Base-by-base conservation (phyloP, 2,329 filamentous ascomycete species). In the Phaeosphaeriaceae sp. region DNA sequence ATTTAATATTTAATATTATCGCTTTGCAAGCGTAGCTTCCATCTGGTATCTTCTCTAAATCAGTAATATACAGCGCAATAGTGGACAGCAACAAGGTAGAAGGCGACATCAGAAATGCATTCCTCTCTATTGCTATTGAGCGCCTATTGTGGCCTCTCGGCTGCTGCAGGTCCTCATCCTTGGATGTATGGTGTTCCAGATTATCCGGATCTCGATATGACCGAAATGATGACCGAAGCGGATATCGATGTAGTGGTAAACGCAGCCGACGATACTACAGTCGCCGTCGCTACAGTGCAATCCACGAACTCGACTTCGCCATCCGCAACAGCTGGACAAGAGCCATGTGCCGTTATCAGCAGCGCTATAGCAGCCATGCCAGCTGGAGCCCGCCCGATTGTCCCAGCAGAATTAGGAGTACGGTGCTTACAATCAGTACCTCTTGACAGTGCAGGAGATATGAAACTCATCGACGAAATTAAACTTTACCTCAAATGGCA, bases 401-500 rank as follows among this genome's bases (percentile, higher is more conserved):
- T 71, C 4, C 63, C 69, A n/a, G 69, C 71, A n/a, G 65, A 72
- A 23, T 47, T 72, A 21, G 71, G 61, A 12, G 49, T 70, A 18
- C 54, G 52, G 18, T 76, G 74, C 53, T 46, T 75, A 13, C 56
- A 66, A 36, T 70, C 71, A 1, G 72, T 75, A 16, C 73, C 73
- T 4, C 54, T 75, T 2, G 70, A 73, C 32, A 63, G 52, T n/a
- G 54, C 62, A 7, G 69, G 66, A 18, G 70, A 72, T 34, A 34
- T 63, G 6, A 54, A 67, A 28, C 51, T 73, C 21, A 62, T 76
- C 32, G 61, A 68, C 6, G 69, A 74, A 17, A 42, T 75, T 30
- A 70, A 70, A 42, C 46, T 67, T 12, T 70, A 71, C 30, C 46
- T 72, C 4, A 61, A 72, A 37, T 77, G 74, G 61, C 73, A 77